A percentile compares a stretch with the other conserved stretches of the same genome.
phyloP scores from a whole-genome alignment of 441 rosid species.

The Mallotus repandus region DNA sequence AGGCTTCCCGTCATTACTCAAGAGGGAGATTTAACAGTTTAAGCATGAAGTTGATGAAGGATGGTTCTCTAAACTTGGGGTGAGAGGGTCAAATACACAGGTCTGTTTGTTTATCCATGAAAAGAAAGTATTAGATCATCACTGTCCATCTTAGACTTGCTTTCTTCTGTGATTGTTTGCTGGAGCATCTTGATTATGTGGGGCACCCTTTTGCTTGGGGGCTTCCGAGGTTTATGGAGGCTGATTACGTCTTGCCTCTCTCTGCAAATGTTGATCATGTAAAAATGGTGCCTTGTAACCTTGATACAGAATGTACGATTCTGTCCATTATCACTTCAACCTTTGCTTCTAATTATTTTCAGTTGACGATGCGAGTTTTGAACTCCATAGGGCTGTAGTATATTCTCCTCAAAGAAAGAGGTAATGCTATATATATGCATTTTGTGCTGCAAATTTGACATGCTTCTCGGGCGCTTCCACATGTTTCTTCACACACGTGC shows the following conservation, averaged over 20 bases:
- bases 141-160: slow-evolving; percentile 30
- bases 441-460: background rate
- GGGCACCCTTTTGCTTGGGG: slow-evolving; percentile 23
- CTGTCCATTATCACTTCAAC: slow-evolving; percentile 22
- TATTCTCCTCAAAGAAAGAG: slow-evolving; percentile 13
- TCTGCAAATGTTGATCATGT: slow-evolving; percentile 32
- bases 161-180: slow-evolving; percentile 37
- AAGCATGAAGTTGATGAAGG: slow-evolving; percentile 95
- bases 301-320: slow-evolving; percentile 29
- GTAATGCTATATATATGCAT: background rate
- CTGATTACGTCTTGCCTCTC: slow-evolving; percentile 17
- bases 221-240: slow-evolving; percentile 23
- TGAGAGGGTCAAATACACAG: slow-evolving; percentile 29
- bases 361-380: slow-evolving; percentile 28
- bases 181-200: slow-evolving; percentile 28
- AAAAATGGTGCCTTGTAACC: slow-evolving; percentile 32
- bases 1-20: slow-evolving; percentile 98
- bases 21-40: slow-evolving; percentile 98
- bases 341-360: slow-evolving; percentile 26
- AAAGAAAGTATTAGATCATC: slow-evolving; percentile 28
- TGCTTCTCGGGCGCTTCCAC: too few species aligned
- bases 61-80: slow-evolving; percentile 91
- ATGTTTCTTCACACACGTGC: too few species aligned
- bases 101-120: slow-evolving; percentile 23
- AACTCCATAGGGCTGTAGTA: slow-evolving; percentile 26